Conservation (phyloP, 2,329 filamentous ascomycete genomes). For the Bipolaris bicolor region DNA sequence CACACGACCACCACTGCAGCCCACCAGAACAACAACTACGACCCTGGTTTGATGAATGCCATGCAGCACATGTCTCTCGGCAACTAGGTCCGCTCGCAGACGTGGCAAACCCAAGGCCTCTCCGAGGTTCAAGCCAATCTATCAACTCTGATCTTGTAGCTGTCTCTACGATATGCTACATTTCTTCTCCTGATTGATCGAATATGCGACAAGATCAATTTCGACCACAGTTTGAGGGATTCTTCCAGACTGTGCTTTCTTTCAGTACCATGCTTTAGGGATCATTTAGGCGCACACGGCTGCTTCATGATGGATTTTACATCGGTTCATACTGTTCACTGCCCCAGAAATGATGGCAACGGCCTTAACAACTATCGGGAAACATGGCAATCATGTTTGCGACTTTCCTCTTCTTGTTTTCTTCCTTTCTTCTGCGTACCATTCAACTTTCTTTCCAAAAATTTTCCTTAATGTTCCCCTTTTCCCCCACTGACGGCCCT, state of each 20-base stretch:
- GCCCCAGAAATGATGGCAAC: constrained; percentile 2
- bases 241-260: not conserved
- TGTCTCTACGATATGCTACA: not conserved
- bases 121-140: not conserved
- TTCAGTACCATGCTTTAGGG: not conserved
- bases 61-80: constrained; percentile 38
- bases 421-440: constrained; percentile 2
- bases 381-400: not conserved
- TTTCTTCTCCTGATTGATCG: constrained; percentile 7
- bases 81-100: not conserved
- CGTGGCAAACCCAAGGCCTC: not conserved
- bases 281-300: not conserved
- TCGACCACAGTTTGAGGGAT: not conserved
- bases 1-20: constrained; percentile 11
- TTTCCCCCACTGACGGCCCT: constrained; percentile 1
- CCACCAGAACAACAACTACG: constrained; percentile 22
- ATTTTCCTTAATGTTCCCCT: constrained; percentile 3
- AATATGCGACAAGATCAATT: not conserved
- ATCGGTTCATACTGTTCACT: constrained; percentile 3
- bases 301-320: not conserved
- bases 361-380: not conserved
- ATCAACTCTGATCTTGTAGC: not conserved
- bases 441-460: constrained; percentile 6
- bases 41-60: constrained; percentile 22
- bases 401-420: constrained; percentile 1